Evolutionary conservation across 371 early-diverging fungal species (phyloP), one percentile per base, ranked within the genome.

Genomic region (Sporodiniella umbellata): DNA sequence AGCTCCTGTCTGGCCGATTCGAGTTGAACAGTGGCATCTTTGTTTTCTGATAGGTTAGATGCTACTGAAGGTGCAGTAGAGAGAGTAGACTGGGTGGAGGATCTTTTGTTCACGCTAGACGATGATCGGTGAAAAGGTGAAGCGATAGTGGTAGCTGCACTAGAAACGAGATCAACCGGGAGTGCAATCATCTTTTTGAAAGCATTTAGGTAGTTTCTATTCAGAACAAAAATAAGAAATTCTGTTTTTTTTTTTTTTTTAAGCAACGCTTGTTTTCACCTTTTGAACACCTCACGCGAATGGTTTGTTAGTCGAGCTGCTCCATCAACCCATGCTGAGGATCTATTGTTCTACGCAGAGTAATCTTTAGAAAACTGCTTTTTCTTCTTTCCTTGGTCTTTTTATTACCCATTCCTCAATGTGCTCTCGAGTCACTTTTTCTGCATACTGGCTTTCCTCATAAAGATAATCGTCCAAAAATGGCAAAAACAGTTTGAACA

Each of bases 401-500:
- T n/a, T n/a, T n/a, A n/a, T 51, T 66, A 73, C 75, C 80, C 78
- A 80, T 53, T 68, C 67, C 8, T 66, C 65, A 45, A 77, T 73
- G 7, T 64, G 47, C 35, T 68, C 54, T 17, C 64, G 64, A 15
- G 66, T 71, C 8, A 56, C 55, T 15, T 46, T 47, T 24, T 67
- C 64, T n/a, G 73, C 62, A 42, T 66, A 66, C 5, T 56, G 26
- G 15, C 64, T 42, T 58, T 80, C 80, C 38, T 72, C 79, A 35
- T 62, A 55, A 10, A 90, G 60, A 62, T 90, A 90, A 53, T 88
- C 86, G 42, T 85, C 73, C 52, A 89, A 73, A 39, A 82, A 78
- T 38, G 88, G 87, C 52, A 89, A 75, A 59, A 88, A 83, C 18
- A 88, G 71, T 42, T 82, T 84, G 57, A 71, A 79, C 49, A 90